Base-by-base conservation (phyloP, 2,329 filamentous ascomycete genomes). In the Catunica adiposa region DNA sequence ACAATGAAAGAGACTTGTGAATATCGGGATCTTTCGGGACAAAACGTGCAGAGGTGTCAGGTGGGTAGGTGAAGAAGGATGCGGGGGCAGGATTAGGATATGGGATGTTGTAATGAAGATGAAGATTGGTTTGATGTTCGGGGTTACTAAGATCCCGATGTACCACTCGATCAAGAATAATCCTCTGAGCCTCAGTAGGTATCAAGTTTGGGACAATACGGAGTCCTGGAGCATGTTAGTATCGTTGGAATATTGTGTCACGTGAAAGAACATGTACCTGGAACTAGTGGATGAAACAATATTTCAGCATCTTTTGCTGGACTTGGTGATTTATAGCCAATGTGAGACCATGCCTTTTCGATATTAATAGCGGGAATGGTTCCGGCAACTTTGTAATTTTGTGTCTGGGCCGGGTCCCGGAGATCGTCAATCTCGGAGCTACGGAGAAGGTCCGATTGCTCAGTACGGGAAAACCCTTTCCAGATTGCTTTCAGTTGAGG, bases 121-220 rank as follows among this genome's bases (percentile, higher is more conserved):
- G 85, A n/a, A 97, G 72, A 67, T 97, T 98, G 54, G 89, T 97
- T 64, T 85, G 78, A 66, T 97, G 89, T 3, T 71, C 66, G 2
- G 81, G 79, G 61, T 84, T 78, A 59, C 81, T 80, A 15, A 94
- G 77, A 66, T 94, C 85, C 23, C 73, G 77, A 68, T 94, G 86
- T 29, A 96, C 72, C 60, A 95, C 76, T 55, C 78, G 80, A 47
- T 79, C 79, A 3, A 97, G 74, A 2, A 97, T 73, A 38, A 72
- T 69, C 58, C 74, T 70, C 66, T 98, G 92, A 14, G 86, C 72
- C 4, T 70, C 63, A 15, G 78, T 75, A 3, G 89, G 83, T 8
- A 97, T 70, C 7, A 97, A 71, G 25, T 77, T 76, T 11, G 89
- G 89, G 2, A 89, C 70, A 54, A 97, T 77, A 56, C 85, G 74